Evolutionary conservation across 352 stramenopile genomes (phyloP).

Genomic region (Phytophthora hybrid): DNA sequence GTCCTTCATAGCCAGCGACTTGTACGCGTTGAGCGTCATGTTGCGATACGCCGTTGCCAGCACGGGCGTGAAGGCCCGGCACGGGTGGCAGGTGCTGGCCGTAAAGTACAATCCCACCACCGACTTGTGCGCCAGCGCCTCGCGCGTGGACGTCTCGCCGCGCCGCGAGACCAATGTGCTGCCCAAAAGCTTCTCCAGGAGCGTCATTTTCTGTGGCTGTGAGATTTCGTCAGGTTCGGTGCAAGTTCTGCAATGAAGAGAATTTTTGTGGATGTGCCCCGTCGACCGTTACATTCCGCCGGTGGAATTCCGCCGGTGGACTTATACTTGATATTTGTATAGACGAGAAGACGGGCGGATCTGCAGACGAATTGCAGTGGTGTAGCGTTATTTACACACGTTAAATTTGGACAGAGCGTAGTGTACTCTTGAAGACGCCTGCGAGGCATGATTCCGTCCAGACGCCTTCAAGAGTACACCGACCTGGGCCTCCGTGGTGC

Average conservation of each 20-base stretch:
- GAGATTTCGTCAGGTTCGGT: slow-evolving; percentile 14
- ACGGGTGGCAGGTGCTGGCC: slow-evolving; percentile 63
- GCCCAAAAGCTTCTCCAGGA: slow-evolving; percentile 69
- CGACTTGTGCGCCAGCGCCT: slow-evolving; percentile 63
- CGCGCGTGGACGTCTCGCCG: slow-evolving; percentile 55
- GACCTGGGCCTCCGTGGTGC: slow-evolving; percentile 3
- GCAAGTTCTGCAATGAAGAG: slow-evolving; percentile 18
- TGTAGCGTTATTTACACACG: slow-evolving; percentile 1
- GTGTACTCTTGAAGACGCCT: slow-evolving; percentile 13
- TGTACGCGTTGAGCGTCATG: slow-evolving; percentile 71
- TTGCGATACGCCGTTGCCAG: slow-evolving; percentile 70
- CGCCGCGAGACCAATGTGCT: slow-evolving; percentile 58
- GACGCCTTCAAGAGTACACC: slow-evolving; percentile 15
- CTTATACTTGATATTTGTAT: slow-evolving; percentile 31
- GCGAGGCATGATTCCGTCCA: slow-evolving; percentile 2
- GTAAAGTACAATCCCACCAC: slow-evolving; percentile 77
- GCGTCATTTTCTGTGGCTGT: slow-evolving; percentile 43
- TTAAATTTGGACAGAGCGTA: neutral
- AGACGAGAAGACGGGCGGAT: neutral
- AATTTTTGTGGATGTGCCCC: slow-evolving; percentile 1
- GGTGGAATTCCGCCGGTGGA: slow-evolving; percentile 32
- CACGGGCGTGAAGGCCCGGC: slow-evolving; percentile 70
- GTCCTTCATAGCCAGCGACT: slow-evolving; percentile 60
- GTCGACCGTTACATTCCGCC: slow-evolving; percentile 32
- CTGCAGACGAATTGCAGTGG: slow-evolving; percentile 13